These are phyloP conservation scores for Physcomitrium patens DNA, from an alignment of 225 moss, liverwort and hornwort genomes.

Conservation along the genomic window DNA sequence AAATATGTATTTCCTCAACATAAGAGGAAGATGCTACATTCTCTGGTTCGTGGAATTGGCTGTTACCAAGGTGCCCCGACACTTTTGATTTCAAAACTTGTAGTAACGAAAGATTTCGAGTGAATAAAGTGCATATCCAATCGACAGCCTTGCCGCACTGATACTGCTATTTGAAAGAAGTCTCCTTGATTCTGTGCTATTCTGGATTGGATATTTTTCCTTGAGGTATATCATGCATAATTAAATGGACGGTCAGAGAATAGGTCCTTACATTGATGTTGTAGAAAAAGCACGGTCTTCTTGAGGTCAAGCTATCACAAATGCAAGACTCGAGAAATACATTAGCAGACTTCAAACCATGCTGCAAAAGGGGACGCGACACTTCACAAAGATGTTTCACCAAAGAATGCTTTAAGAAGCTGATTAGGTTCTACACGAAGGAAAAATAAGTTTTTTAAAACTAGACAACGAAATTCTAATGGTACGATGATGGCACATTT, in stretches of 20 bases:
- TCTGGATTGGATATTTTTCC: constrained; percentile 1
- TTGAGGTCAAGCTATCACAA: constrained; percentile 5
- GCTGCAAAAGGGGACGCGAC: not conserved
- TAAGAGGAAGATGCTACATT: not conserved
- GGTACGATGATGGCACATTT: not conserved
- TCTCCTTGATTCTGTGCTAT: not conserved
- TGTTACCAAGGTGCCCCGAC: constrained; percentile 12
- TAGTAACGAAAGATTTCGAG: not conserved
- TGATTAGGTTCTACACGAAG: not conserved
- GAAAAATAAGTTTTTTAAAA: not conserved
- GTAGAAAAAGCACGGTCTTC: not conserved
- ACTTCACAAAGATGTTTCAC: not conserved
- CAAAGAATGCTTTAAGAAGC: not conserved
- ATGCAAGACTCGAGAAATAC: too few species aligned
- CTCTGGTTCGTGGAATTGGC: not conserved
- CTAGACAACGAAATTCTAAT: not conserved
- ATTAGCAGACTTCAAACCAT: not conserved
- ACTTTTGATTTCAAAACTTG: constrained; percentile 2
- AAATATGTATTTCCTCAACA: not conserved
- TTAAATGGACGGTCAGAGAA: constrained; percentile 8
- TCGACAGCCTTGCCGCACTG: constrained; percentile 10
- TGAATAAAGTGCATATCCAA: not conserved
- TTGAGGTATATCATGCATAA: constrained; percentile 8
- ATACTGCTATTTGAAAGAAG: not conserved
- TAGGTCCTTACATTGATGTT: not conserved